Evolutionary conservation across 495 filamentous ascomycete genomes (phyloP).

Genomic region (Lineolata rhizophorae): DNA sequence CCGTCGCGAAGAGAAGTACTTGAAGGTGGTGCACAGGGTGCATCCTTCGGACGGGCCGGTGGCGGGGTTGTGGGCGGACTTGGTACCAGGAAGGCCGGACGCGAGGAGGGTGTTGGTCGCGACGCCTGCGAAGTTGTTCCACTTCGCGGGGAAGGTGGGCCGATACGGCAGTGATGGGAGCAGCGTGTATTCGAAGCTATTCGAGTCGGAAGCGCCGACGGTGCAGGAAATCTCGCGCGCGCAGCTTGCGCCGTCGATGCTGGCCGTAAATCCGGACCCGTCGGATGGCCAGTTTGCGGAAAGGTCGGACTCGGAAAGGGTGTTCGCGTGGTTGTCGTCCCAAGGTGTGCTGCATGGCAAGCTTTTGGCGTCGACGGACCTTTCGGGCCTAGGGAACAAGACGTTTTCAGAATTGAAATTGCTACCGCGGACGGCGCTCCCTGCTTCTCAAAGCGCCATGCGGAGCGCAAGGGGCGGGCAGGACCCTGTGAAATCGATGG

Average conservation of each 20-base stretch:
- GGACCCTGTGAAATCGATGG: slow-evolving; percentile 56
- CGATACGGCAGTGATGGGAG: slow-evolving; percentile 57
- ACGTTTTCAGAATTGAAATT: slow-evolving; percentile 52
- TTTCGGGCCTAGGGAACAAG: slow-evolving; percentile 34
- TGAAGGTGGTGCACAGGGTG: slow-evolving; percentile 56
- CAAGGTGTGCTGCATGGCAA: slow-evolving; percentile 78
- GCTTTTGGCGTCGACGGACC: slow-evolving; percentile 25
- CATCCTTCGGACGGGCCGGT: slow-evolving; percentile 58
- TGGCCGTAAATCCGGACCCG: slow-evolving; percentile 66
- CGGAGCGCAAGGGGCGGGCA: slow-evolving; percentile 37
- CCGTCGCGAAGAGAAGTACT: slow-evolving; percentile 78
- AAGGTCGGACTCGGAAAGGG: slow-evolving; percentile 35
- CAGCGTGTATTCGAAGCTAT: slow-evolving; percentile 66
- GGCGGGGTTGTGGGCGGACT: slow-evolving; percentile 63
- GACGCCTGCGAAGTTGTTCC: slow-evolving; percentile 50
- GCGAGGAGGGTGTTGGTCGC: slow-evolving; percentile 52
- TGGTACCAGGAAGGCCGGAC: slow-evolving; percentile 39
- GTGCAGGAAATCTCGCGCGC: slow-evolving; percentile 41
- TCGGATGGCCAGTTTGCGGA: slow-evolving; percentile 9
- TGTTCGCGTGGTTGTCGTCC: slow-evolving; percentile 76
- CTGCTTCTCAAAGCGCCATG: slow-evolving; percentile 30
- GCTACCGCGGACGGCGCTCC: slow-evolving; percentile 47
- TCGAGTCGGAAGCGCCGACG: slow-evolving; percentile 62
- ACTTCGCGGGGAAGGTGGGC: slow-evolving; percentile 56
- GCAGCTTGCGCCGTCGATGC: slow-evolving; percentile 32